Conservation (phyloP, 352 stramenopile species). For the Phytophthora podocarpi region DNA sequence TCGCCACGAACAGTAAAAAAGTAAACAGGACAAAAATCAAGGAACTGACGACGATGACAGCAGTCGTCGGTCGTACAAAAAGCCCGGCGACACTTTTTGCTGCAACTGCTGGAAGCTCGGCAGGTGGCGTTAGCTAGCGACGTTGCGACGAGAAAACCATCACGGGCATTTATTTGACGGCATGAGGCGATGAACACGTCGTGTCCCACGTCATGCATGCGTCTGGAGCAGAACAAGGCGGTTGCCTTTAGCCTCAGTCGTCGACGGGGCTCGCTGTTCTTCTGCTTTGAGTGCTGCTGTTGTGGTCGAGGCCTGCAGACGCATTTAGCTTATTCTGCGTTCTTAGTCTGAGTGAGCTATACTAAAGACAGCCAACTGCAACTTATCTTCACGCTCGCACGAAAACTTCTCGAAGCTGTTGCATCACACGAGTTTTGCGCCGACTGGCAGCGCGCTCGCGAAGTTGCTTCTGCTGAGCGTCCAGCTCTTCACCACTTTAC, state of each 20-base stretch:
- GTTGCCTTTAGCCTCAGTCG: no score
- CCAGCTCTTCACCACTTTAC: no score
- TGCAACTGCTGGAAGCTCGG: not conserved
- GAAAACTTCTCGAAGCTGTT: no score
- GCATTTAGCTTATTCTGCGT: not conserved
- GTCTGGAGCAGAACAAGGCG: no score
- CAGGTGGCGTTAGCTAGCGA: not conserved
- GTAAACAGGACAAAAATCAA: slow-evolving; percentile 8
- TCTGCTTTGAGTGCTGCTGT: no score
- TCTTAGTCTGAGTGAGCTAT: not conserved
- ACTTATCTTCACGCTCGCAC: no score
- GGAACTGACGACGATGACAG: slow-evolving; percentile 14
- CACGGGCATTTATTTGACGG: not conserved
- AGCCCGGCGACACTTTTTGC: no score
- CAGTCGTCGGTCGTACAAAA: slow-evolving; percentile 4
- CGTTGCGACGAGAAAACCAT: slow-evolving; percentile 3
- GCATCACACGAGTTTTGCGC: not conserved
- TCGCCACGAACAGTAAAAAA: not conserved
- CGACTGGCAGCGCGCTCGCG: not conserved
- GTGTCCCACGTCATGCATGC: not conserved
- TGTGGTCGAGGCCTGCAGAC: no score
- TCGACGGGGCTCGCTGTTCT: no score
- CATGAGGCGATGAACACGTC: no score
- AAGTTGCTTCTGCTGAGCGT: no score
- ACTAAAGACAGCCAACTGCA: no score